phyloP scores from a whole-genome alignment of 306 rosid genomes.

The Corylus americana region DNA sequence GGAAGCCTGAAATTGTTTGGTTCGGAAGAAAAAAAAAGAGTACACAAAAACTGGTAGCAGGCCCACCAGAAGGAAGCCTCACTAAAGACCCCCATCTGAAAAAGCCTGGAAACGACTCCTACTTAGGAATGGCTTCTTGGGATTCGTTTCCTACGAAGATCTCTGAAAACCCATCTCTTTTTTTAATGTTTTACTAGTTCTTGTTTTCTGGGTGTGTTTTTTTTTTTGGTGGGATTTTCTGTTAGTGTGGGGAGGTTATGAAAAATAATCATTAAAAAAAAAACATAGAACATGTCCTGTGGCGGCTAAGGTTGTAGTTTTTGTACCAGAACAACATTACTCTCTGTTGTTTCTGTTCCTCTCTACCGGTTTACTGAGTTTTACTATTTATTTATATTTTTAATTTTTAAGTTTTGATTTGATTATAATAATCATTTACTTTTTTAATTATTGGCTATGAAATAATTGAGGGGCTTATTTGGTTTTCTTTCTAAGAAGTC shows the following conservation, averaged over 20 bases:
- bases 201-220: neutral
- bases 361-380: conserved; percentile 19
- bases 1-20: conserved; percentile 6
- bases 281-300: conserved; percentile 32
- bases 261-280: conserved; percentile 21
- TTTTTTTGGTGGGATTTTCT: neutral
- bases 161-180: conserved; percentile 1
- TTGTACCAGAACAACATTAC: conserved; percentile 41
- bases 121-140: conserved; percentile 54
- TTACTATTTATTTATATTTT: neutral
- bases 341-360: conserved; percentile 38
- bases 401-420: neutral
- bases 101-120: conserved; percentile 70
- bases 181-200: neutral
- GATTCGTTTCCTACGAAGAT: conserved; percentile 48
- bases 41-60: no score
- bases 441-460: conserved; percentile 35
- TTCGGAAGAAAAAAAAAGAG: neutral
- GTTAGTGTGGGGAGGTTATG: conserved; percentile 17
- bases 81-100: conserved; percentile 50
- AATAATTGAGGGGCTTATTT: conserved; percentile 64
- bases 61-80: conserved; percentile 32
- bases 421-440: neutral
- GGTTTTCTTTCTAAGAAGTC: conserved; percentile 44
- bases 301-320: conserved; percentile 54